These are phyloP conservation scores for Metarhizium guizhouense DNA, from an alignment of 2,329 filamentous ascomycete species.

Conservation along the genomic window DNA sequence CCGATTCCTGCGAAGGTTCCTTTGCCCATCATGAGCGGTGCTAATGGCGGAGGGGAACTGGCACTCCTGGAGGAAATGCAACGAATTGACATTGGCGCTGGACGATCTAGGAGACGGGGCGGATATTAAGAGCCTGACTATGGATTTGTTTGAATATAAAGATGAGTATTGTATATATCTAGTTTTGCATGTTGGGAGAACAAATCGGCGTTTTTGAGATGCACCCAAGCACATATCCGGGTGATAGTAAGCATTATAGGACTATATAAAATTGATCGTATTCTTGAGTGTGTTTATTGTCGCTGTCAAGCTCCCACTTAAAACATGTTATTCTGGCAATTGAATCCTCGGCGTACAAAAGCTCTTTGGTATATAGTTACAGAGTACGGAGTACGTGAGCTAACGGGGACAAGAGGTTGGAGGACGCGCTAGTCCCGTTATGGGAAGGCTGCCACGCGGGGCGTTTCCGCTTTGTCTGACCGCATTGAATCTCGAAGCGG, in stretches of 20 bases:
- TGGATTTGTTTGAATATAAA: not conserved
- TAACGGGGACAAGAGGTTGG: not conserved
- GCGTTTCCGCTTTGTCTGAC: constrained; percentile 2
- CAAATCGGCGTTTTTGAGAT: constrained; percentile 9
- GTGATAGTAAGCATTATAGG: not conserved
- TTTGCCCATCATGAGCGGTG: constrained; percentile 37
- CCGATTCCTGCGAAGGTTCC: constrained; percentile 66
- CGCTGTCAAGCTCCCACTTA: not conserved
- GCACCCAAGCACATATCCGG: not conserved
- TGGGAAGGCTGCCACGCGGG: constrained; percentile 2
- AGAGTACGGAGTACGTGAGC: no score
- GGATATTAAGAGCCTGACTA: constrained; percentile 24
- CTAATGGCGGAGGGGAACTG: constrained; percentile 34
- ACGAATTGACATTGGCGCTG: constrained; percentile 55
- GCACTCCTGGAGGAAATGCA: constrained; percentile 65
- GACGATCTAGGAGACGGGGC: constrained; percentile 43
- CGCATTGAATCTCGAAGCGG: constrained; percentile 13
- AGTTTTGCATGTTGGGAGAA: constrained; percentile 6
- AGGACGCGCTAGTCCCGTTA: constrained; percentile 2
- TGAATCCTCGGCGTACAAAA: not conserved
- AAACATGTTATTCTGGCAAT: not conserved
- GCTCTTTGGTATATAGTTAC: no score
- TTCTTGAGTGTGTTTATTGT: no score
- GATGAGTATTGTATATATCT: constrained; percentile 5
- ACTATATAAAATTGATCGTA: no score